A percentile compares a stretch with the other conserved stretches of the same genome.
phyloP scores from a whole-genome alignment of 352 stramenopile species.

The Globisporangium barbulae region DNA sequence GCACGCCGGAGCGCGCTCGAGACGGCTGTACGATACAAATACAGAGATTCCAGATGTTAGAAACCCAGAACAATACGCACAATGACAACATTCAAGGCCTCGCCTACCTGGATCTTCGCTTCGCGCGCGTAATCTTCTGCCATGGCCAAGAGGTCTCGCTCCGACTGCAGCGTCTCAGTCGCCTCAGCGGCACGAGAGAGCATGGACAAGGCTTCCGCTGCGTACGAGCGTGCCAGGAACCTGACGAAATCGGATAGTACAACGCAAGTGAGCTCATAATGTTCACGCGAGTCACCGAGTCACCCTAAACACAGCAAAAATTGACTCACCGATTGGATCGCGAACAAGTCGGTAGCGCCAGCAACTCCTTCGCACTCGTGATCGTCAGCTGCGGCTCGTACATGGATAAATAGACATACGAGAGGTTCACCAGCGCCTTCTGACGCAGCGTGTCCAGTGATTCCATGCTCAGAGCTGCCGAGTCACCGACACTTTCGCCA shows the following conservation, averaged over 20 bases:
- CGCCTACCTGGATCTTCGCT: slow-evolving; percentile 61
- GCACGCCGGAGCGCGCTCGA: slow-evolving; percentile 63
- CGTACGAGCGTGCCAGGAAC: slow-evolving; percentile 83
- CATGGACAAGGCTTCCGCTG: slow-evolving; percentile 88
- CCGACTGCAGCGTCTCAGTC: slow-evolving; percentile 64
- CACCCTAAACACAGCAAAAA: background rate
- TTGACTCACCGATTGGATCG: slow-evolving; percentile 55
- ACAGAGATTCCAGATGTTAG: slow-evolving; percentile 9
- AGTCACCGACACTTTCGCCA: slow-evolving; percentile 19
- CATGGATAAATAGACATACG: slow-evolving; percentile 90
- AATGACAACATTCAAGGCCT: background rate
- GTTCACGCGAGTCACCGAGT: background rate
- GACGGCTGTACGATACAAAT: slow-evolving; percentile 35
- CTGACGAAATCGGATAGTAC: slow-evolving; percentile 12
- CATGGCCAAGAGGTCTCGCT: slow-evolving; percentile 69
- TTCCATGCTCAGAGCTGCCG: slow-evolving; percentile 36
- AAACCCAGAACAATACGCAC: background rate
- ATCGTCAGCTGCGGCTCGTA: slow-evolving; percentile 89
- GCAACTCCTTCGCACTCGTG: slow-evolving; percentile 73
- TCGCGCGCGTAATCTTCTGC: slow-evolving; percentile 79
- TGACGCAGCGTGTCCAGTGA: slow-evolving; percentile 72
- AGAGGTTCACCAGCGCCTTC: slow-evolving; percentile 84
- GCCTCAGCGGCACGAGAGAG: slow-evolving; percentile 82
- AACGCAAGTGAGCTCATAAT: background rate
- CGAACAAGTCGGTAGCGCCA: slow-evolving; percentile 62